Base-by-base conservation (phyloP, 1,284 basidiomycete genomes). In the Heterobasidion irregulare region DNA sequence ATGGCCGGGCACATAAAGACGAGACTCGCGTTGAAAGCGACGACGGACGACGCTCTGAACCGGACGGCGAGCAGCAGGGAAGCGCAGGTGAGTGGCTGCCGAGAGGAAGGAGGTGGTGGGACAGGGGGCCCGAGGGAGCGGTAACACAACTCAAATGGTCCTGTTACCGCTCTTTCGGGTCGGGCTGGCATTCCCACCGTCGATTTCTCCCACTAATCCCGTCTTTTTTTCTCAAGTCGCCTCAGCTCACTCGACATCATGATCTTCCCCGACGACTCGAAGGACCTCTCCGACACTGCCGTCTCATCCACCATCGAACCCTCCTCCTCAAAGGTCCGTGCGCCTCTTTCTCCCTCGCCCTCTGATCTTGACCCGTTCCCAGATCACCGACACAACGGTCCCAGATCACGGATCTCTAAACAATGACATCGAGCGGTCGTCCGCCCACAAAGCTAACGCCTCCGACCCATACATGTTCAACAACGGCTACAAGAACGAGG, bases 381-480 rank as follows among this genome's bases (percentile, higher is more conserved):
- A 66, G 65, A 10, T 3, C 10, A 64, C 75, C 71, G 72, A 75
- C 53, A 69, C 67, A 73, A 62, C 63, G 75, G 75, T 75, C 73
- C 65, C 70, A 62, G 66, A 68, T 57, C 55, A 38, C 36, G 49
- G 53, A 56, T 57, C 54, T 59, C 46, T 9, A 43, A 18, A 67
- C 58, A 62, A 66, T 57, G 80, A 83, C 67, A 61, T 80, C 45
- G 82, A 82, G 64, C 68, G 64, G 59, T 67, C 66, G 26, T 68
- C 70, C 59, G 54, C 63, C 72, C 10, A 55, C 38, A 51, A 49
- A 47, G 26, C 52, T 15, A 48, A 26, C 56, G 36, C 53, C 45
- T 9, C 48, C 36, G 86, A 90, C 68, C 87, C 88, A 2, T 89
- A 76, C 68, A 75, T 72, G 60, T 72, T 90, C 61, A 75, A 76